phyloP scores from a whole-genome alignment of 441 rosid species.

The Syzygium malaccense region DNA sequence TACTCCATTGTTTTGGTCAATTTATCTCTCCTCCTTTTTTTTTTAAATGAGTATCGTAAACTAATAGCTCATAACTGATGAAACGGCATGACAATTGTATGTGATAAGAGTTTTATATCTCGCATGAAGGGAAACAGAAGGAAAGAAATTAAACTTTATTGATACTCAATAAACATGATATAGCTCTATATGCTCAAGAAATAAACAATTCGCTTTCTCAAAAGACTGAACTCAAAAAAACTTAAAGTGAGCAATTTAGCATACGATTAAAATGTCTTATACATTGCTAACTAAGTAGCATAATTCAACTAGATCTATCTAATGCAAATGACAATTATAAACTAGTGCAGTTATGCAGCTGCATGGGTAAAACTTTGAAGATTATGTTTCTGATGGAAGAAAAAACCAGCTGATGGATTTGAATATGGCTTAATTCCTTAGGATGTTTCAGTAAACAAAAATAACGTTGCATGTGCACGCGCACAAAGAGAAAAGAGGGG shows the following conservation, averaged over 20 bases:
- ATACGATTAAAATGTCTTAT: not conserved
- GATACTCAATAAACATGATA: not conserved
- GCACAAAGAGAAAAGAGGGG: not conserved
- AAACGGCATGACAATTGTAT: not conserved
- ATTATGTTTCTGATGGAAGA: not conserved
- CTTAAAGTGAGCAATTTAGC: not conserved
- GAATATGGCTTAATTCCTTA: not conserved
- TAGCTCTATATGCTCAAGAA: not conserved
- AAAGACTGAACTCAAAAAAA: not conserved
- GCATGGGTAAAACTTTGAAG: not conserved
- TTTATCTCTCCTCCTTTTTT: not conserved
- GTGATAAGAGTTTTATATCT: not conserved
- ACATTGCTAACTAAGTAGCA: not conserved
- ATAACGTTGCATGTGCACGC: not conserved
- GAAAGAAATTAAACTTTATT: not conserved
- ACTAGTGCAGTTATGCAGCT: not conserved
- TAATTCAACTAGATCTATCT: not conserved
- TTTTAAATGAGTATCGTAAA: not conserved
- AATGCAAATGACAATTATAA: not conserved
- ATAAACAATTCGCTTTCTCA: not conserved
- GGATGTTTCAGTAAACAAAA: not conserved
- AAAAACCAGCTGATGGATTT: not conserved
- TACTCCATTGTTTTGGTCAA: not conserved
- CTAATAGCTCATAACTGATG: not conserved
- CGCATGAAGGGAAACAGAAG: not conserved